Evolutionary conservation across 1,139 yeast genomes (phyloP), one percentile per base, ranked within the genome.

Genomic region (Pichia terricola): DNA sequence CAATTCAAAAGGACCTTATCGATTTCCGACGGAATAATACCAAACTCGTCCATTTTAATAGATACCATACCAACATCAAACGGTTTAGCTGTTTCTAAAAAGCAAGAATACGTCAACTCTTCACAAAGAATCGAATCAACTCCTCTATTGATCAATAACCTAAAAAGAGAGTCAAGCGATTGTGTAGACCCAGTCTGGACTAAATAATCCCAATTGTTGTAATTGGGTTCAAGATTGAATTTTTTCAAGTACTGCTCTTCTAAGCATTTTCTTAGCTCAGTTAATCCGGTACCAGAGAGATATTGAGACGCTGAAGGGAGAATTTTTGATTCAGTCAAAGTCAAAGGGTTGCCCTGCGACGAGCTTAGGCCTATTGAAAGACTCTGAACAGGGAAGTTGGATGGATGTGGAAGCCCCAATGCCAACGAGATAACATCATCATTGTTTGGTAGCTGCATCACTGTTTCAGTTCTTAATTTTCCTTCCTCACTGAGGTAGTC

Each of bases 121-220:
- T 81, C 88, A 49, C 79, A 67, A 48, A 81, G 61, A 22, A 80
- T 66, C 0, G 79, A 70, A 51, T 79, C 83, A 31, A 47, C 54
- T 28, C 70, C 76, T 3, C 64, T 62, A 53, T 80, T 77, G 42
- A 79, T 64, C 28, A 80, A 58, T 28, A 75, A 68, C 52, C 81
- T 81, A 36, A 73, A 69, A 10, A 77, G 69, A 51, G 81, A 76
- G 55, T 74, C 77, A 50, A 79, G 63, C 1, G 84, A 79, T 55
- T 81, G 87, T 34, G 82, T 79, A 4, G 84, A 80, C n/a, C 88
- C 88, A 26, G 71, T 69, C 38, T 80, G 69, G 27, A 78, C 53
- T n/a, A 73, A 62, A 3, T 70, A 61, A 43, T 66, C 68, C 86
- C 86, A 81, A n/a, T 73, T 71, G 25, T 34, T 22, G 53, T 72